Percentiles rank a stretch among this genome's conserved stretches.
These are phyloP conservation scores for Penicillium fimorum DNA, from an alignment of 495 filamentous ascomycete genomes.

Conservation along the genomic window DNA sequence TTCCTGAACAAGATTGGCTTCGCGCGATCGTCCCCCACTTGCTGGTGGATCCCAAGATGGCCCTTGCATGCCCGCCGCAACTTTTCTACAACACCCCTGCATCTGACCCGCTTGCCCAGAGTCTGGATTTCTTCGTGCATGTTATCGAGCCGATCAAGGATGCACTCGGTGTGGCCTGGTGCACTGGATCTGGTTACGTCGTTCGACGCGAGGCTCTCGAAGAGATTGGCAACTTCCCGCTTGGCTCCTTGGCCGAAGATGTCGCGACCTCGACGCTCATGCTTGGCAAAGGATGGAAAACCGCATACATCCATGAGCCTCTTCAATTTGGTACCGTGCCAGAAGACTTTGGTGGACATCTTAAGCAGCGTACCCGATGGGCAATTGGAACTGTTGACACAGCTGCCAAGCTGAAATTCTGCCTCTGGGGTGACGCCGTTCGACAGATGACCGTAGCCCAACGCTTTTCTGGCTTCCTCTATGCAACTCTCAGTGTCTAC, in stretches of 20 bases:
- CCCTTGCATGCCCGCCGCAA: conserved; percentile 53
- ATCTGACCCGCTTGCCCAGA: conserved; percentile 50
- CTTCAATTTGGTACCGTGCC: conserved; percentile 54
- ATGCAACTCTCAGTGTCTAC: conserved; percentile 42
- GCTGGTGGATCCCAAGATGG: conserved; percentile 45
- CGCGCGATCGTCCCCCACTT: conserved; percentile 49
- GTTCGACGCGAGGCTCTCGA: conserved; percentile 49
- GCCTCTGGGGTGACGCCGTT: conserved; percentile 38
- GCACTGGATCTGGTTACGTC: conserved; percentile 54
- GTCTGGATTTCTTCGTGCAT: conserved; percentile 46
- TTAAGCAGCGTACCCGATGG: conserved; percentile 55
- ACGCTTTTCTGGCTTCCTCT: conserved; percentile 46
- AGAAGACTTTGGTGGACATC: conserved; percentile 44
- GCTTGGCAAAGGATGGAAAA: conserved; percentile 51
- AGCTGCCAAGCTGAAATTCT: conserved; percentile 46
- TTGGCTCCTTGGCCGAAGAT: conserved; percentile 52
- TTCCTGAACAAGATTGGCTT: conserved; percentile 53
- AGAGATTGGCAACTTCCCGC: conserved; percentile 51
- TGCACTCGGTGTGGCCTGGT: conserved; percentile 48
- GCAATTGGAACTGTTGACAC: conserved; percentile 47
- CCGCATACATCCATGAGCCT: conserved; percentile 49
- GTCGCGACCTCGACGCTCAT: conserved; percentile 47
- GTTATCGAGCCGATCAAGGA: conserved; percentile 54
- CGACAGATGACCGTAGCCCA: conserved; percentile 34
- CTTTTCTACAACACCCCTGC: conserved; percentile 54